phyloP scores from a whole-genome alignment of 1,284 basidiomycete species.

The Rugosomyces carneus region DNA sequence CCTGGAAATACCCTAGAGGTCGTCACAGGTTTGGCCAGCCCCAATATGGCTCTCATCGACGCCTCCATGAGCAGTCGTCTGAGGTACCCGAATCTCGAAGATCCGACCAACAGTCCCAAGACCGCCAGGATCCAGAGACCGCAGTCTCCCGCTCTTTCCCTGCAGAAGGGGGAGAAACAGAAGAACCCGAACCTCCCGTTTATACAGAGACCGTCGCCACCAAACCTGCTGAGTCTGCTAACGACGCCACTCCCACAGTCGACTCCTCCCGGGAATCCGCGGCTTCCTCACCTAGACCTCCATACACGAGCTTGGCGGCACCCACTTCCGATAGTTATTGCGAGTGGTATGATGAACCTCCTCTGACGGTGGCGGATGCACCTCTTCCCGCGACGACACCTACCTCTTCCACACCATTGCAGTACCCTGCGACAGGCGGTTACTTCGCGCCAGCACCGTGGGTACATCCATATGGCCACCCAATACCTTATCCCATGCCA shows the following conservation, averaged over 20 bases:
- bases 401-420: slow-evolving; percentile 25
- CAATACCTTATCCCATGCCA: slow-evolving; percentile 45
- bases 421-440: slow-evolving; percentile 34
- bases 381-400: slow-evolving; percentile 27
- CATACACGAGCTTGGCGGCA: slow-evolving; percentile 12
- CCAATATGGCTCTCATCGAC: slow-evolving; percentile 23
- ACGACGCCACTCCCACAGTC: neutral
- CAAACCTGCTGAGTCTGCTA: slow-evolving; percentile 4
- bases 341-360: slow-evolving; percentile 35
- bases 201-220: slow-evolving; percentile 12
- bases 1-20: slow-evolving; percentile 37
- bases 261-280: slow-evolving; percentile 6
- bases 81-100: slow-evolving; percentile 9
- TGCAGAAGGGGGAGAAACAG: slow-evolving; percentile 6
- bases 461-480: slow-evolving; percentile 47
- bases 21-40: slow-evolving; percentile 27
- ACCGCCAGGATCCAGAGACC: neutral
- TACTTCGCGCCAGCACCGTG: slow-evolving; percentile 49
- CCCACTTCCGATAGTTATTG: slow-evolving; percentile 27
- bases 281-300: slow-evolving; percentile 10
- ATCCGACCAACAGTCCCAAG: slow-evolving; percentile 1
- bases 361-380: slow-evolving; percentile 24
- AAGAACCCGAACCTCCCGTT: slow-evolving; percentile 10
- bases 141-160: neutral
- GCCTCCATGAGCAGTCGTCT: slow-evolving; percentile 17